Evolutionary conservation across 2,329 filamentous ascomycete genomes (phyloP).

Genomic region (Hymenoscyphus linearis): DNA sequence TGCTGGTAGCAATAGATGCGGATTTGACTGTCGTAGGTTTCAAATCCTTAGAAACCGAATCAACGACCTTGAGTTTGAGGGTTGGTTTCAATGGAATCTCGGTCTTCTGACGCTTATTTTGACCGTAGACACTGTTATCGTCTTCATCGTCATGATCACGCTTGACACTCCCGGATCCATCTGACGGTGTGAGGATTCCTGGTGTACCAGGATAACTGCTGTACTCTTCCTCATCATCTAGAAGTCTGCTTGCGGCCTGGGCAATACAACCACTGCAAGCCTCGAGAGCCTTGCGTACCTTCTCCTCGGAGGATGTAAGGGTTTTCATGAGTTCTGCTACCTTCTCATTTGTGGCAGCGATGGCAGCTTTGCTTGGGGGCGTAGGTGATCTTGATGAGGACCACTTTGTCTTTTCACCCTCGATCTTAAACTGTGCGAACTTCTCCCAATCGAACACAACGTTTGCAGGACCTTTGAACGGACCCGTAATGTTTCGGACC

Average conservation of each 20-base stretch:
- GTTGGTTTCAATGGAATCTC: not conserved
- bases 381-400: conserved; percentile 25
- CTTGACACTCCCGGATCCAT: conserved; percentile 43
- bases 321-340: conserved; percentile 47
- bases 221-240: conserved; percentile 44
- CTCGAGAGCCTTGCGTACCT: conserved; percentile 47
- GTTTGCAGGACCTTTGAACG: conserved; percentile 49
- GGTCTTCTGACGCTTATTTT: conserved; percentile 42
- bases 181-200: conserved; percentile 31
- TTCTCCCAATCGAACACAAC: conserved; percentile 29
- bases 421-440: conserved; percentile 4
- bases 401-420: conserved; percentile 32
- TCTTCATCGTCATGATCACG: conserved; percentile 47
- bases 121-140: conserved; percentile 37
- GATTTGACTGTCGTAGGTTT: not conserved
- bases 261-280: conserved; percentile 55
- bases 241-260: conserved; percentile 42
- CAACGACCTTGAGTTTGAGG: not conserved
- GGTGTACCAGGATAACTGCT: conserved; percentile 27
- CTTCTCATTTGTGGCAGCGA: conserved; percentile 47
- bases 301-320: conserved; percentile 44
- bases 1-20: too few species aligned
- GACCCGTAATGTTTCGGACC: conserved; percentile 54
- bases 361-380: conserved; percentile 32
- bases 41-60: not conserved